phyloP scores from a whole-genome alignment of 768 basidiomycete genomes.

The Naematelia encephala region DNA sequence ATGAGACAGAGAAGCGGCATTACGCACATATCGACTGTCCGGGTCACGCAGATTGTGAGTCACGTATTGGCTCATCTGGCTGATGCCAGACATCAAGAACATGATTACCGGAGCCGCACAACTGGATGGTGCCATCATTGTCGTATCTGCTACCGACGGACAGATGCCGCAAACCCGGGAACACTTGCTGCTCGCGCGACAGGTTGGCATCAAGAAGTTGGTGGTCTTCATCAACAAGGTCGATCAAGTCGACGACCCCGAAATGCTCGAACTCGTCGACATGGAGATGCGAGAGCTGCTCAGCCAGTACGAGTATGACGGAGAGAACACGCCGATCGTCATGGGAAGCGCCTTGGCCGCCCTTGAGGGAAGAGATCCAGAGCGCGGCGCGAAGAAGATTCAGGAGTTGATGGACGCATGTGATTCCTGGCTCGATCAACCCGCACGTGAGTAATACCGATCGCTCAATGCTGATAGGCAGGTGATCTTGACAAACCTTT shows the following conservation, averaged over 20 bases:
- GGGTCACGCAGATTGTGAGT: constrained; percentile 54
- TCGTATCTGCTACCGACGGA: constrained; percentile 97
- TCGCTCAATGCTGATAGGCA: constrained; percentile 41
- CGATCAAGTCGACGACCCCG: constrained; percentile 89
- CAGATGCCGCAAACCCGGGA: constrained; percentile 99
- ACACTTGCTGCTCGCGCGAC: constrained; percentile 93
- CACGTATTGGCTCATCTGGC: neutral
- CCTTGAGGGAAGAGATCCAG: constrained; percentile 76
- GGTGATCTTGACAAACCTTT: constrained; percentile 97
- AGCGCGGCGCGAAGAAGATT: constrained; percentile 77
- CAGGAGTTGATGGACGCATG: constrained; percentile 77
- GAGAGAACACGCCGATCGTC: constrained; percentile 95
- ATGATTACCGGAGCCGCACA: constrained; percentile 99
- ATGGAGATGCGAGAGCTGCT: constrained; percentile 99
- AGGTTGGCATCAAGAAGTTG: constrained; percentile 94
- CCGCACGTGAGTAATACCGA: constrained; percentile 63
- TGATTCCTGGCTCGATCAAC: constrained; percentile 92
- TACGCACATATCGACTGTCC: constrained; percentile 99
- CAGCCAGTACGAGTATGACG: constrained; percentile 87
- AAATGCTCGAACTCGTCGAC: constrained; percentile 98
- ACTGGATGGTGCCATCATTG: constrained; percentile 67
- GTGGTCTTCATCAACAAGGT: constrained; percentile 99
- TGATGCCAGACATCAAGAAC: constrained; percentile 60
- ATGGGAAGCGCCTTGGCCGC: constrained; percentile 97
- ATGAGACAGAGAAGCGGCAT: constrained; percentile 83